Percentiles rank a stretch among this genome's conserved stretches.
Conservation (phyloP, 2,329 filamentous ascomycete genomes). For the Fusarium austroafricanum region DNA sequence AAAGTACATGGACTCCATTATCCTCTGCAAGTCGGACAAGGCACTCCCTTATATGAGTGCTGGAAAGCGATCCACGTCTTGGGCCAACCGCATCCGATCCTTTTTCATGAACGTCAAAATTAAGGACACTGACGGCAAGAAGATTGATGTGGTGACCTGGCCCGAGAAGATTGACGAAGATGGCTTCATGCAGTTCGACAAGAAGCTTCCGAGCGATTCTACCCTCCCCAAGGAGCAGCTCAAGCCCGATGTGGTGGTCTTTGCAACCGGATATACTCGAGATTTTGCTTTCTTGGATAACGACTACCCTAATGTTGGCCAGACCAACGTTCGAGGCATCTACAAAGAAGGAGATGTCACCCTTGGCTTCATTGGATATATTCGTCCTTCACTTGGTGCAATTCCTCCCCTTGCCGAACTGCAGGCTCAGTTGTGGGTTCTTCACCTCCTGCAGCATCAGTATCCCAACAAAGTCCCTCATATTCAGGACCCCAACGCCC, state of each 20-base stretch:
- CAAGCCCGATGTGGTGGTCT: constrained; percentile 58
- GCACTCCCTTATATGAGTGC: constrained; percentile 58
- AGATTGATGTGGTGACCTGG: constrained; percentile 60
- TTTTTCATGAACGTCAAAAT: constrained; percentile 55
- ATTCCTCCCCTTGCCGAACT: constrained; percentile 62
- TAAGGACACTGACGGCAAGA: constrained; percentile 52
- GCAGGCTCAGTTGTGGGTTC: constrained; percentile 61
- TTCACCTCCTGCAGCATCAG: constrained; percentile 51
- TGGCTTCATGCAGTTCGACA: constrained; percentile 53
- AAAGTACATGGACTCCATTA: constrained; percentile 53
- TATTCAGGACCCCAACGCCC: constrained; percentile 33
- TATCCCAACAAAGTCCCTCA: constrained; percentile 40
- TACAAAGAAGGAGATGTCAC: constrained; percentile 57
- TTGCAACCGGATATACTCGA: constrained; percentile 60
- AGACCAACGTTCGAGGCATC: constrained; percentile 64
- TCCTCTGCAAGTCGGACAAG: constrained; percentile 58
- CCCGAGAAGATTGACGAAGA: constrained; percentile 52
- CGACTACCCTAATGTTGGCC: constrained; percentile 57
- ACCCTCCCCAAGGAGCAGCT: constrained; percentile 43
- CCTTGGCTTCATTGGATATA: constrained; percentile 60
- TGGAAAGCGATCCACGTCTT: constrained; percentile 49
- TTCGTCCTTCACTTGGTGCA: constrained; percentile 59
- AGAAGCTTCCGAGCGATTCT: constrained; percentile 45
- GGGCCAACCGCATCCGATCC: constrained; percentile 52
- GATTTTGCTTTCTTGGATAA: constrained; percentile 55